These are phyloP conservation scores for Gigaspora rosea DNA, from an alignment of 192 early-diverging fungal genomes.

Conservation along the genomic window DNA sequence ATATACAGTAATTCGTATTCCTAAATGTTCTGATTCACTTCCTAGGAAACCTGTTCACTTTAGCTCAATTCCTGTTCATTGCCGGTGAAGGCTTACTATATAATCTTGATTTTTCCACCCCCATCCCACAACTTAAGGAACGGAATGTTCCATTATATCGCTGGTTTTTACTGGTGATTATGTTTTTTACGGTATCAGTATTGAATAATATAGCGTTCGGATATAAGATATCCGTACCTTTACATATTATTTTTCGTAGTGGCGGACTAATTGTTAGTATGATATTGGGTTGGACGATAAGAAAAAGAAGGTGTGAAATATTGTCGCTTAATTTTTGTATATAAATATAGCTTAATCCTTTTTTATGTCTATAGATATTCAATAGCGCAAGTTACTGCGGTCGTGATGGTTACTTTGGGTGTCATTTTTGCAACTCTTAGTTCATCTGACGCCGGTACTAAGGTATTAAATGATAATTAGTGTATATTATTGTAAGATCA, in stretches of 20 bases:
- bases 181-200: slow-evolving; percentile 79
- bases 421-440: slow-evolving; percentile 71
- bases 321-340: neutral
- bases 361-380: slow-evolving; percentile 42
- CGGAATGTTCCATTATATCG: slow-evolving; percentile 66
- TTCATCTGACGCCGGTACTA: slow-evolving; percentile 35
- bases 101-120: slow-evolving; percentile 46
- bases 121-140: slow-evolving; percentile 53
- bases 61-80: slow-evolving; percentile 76
- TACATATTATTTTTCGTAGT: slow-evolving; percentile 91
- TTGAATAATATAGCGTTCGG: slow-evolving; percentile 83
- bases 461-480: neutral
- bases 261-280: slow-evolving; percentile 83
- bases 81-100: slow-evolving; percentile 60
- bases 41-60: slow-evolving; percentile 65
- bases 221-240: slow-evolving; percentile 79
- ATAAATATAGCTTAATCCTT: neutral
- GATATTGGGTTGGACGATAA: slow-evolving; percentile 66
- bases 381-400: slow-evolving; percentile 54
- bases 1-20: neutral
- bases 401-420: slow-evolving; percentile 76
- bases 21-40: neutral
- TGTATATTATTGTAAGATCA: neutral
- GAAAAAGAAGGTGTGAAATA: slow-evolving; percentile 60
- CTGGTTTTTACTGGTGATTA: slow-evolving; percentile 74